Conservation (phyloP, 2,329 filamentous ascomycete genomes). For the Zymoseptoria crescenta region DNA sequence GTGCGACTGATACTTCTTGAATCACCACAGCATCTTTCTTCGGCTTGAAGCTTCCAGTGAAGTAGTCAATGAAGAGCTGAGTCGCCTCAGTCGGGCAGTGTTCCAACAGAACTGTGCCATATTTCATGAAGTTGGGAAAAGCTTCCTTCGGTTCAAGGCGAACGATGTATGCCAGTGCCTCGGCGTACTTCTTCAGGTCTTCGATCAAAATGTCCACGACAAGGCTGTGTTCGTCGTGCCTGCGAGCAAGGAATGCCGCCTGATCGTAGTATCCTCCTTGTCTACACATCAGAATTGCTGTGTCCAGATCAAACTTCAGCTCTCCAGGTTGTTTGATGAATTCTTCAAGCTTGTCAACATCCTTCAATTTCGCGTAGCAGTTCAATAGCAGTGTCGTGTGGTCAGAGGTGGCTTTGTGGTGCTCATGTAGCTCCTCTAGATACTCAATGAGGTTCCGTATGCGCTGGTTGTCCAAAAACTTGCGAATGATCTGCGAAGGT, state of each 20-base stretch:
- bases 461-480: conserved; percentile 93
- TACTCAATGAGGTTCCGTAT: conserved; percentile 98
- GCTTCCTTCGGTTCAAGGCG: conserved; percentile 74
- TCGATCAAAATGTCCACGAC: conserved; percentile 95
- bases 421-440: conserved; percentile 89
- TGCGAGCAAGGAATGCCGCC: conserved; percentile 87
- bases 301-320: conserved; percentile 93
- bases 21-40: conserved; percentile 55
- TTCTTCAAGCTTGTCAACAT: conserved; percentile 88
- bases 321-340: conserved; percentile 96
- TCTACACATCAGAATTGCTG: conserved; percentile 92
- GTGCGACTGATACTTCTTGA: conserved; percentile 35
- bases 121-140: conserved; percentile 88
- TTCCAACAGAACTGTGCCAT: conserved; percentile 81
- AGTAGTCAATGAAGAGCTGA: conserved; percentile 87
- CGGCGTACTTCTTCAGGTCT: conserved; percentile 81
- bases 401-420: conserved; percentile 85
- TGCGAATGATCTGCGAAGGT: conserved; percentile 90
- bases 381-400: conserved; percentile 92
- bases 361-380: conserved; percentile 96
- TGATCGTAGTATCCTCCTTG: conserved; percentile 97
- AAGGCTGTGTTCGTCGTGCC: conserved; percentile 86
- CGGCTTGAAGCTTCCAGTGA: conserved; percentile 74
- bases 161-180: conserved; percentile 88
- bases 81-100: conserved; percentile 78